Evolutionary conservation across 1,284 basidiomycete species (phyloP).

Genomic region (Sporisorium exsertum): DNA sequence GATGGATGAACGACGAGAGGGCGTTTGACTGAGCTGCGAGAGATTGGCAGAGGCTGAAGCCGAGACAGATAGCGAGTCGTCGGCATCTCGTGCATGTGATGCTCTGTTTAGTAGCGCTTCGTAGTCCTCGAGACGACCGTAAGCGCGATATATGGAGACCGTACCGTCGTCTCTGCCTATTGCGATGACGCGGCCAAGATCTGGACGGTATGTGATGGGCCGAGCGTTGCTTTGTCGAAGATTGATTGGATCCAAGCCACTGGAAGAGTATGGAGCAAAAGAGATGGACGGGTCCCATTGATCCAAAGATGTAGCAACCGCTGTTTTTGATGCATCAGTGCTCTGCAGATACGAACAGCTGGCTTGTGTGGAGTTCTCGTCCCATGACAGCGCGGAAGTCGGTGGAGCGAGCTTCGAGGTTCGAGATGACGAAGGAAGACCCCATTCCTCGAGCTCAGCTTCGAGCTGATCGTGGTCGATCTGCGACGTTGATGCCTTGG

Average conservation of each 20-base stretch:
- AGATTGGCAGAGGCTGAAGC: conserved; percentile 31
- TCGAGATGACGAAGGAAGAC: conserved; percentile 21
- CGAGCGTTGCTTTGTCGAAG: not conserved
- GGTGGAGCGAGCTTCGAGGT: conserved; percentile 18
- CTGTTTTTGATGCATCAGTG: not conserved
- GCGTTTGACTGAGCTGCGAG: conserved; percentile 15
- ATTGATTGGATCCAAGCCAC: conserved; percentile 13
- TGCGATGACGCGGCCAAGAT: conserved; percentile 30
- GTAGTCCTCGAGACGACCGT: conserved; percentile 40
- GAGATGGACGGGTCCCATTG: conserved; percentile 48
- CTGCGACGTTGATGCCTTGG: not conserved
- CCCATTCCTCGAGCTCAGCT: conserved; percentile 33
- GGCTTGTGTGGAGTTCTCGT: conserved; percentile 32
- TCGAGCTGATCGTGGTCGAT: conserved; percentile 27
- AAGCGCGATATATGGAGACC: conserved; percentile 28
- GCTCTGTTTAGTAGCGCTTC: conserved; percentile 2
- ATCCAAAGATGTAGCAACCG: conserved; percentile 13
- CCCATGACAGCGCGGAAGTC: conserved; percentile 37
- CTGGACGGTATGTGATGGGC: conserved; percentile 26
- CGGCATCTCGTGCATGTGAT: not conserved
- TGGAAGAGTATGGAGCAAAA: conserved; percentile 34
- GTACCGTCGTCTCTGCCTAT: conserved; percentile 42
- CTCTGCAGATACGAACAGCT: conserved; percentile 21
- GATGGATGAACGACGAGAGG: conserved; percentile 27
- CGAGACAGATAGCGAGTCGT: conserved; percentile 20